Evolutionary conservation across 305 asterid genomes (phyloP), one percentile per base, ranked within the genome.

Genomic region (Coffea humblotiana): DNA sequence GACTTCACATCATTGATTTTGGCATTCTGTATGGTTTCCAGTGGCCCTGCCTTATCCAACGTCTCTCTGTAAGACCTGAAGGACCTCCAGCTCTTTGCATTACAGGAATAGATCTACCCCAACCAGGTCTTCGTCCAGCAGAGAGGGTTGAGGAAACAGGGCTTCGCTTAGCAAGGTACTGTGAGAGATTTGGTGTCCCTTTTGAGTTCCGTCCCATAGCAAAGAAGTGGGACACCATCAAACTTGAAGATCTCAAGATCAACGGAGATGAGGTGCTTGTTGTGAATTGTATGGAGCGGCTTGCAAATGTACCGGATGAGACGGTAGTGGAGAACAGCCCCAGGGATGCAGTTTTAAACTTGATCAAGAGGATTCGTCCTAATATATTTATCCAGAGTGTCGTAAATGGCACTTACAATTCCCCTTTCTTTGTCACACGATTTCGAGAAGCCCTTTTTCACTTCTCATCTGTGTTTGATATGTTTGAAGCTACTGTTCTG

Each of bases 11-110:
- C 9, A 88, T 94, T 52, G 97, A 92, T 84, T 94, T 94, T 27
- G 97, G 98, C 4, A 90, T 94, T 47, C 45, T 85, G 23, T 88
- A 90, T 56, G 97, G 97, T 12, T 94, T 92, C 19, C 97, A 94
- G 32, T 94, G 97, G 95, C 97, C 98, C 2, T 92, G 97, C 77
- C 85, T 94, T 12, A 90, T 92, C 72, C 97, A 92, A 71, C 88
- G 93, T 21, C 73, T 91, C n/a, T 94, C 95, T 3, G 54, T 86
- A 51, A 80, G 90, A 85, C 90, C 90, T 0, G 93, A 89, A 0
- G 97, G 97, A 11, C 89, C 97, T 29, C 97, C 98, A 0, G 5
- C 15, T 65, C 83, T 91, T 80, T 89, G 83, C 14, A 84, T 94
- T 21, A 92, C 97, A 0, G 94, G 97, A 18, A 85, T 91, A 25